A percentile compares a stretch with the other conserved stretches of the same genome.
phyloP scores from a whole-genome alignment of 495 filamentous ascomycete genomes.

The Diplogelasinospora grovesii region DNA sequence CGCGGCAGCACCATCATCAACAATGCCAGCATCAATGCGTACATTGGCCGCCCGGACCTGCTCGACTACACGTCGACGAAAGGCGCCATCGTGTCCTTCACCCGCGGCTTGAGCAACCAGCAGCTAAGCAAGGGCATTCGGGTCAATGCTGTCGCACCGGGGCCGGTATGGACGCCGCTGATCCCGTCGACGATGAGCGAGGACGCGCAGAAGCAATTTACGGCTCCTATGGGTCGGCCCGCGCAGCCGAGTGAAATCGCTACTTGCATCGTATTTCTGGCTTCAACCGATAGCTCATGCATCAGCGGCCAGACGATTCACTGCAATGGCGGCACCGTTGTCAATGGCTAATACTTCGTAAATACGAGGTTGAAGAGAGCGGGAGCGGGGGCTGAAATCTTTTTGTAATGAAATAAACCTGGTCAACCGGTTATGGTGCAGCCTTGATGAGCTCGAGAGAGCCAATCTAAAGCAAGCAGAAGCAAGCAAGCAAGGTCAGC shows the following conservation, averaged over 20 bases:
- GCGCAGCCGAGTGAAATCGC: conserved; percentile 75
- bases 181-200: conserved; percentile 73
- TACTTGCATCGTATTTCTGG: conserved; percentile 80
- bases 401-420: no score
- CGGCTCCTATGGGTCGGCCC: conserved; percentile 71
- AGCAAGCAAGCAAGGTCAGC: no score
- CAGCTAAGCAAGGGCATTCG: conserved; percentile 65
- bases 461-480: no score
- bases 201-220: conserved; percentile 64
- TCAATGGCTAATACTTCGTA: conserved; percentile 48
- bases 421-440: no score
- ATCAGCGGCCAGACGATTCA: conserved; percentile 58
- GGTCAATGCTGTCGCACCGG: conserved; percentile 75
- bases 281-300: conserved; percentile 64
- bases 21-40: conserved; percentile 74
- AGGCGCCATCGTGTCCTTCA: conserved; percentile 78
- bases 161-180: conserved; percentile 79
- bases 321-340: conserved; percentile 60
- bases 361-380: background rate
- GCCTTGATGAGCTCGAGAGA: no score
- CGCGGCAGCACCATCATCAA: conserved; percentile 77
- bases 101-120: conserved; percentile 71
- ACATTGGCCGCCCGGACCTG: conserved; percentile 73
- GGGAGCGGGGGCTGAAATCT: no score
- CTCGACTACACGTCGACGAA: conserved; percentile 84